A percentile compares a stretch with the other conserved stretches of the same genome.
phyloP scores from a whole-genome alignment of 2,329 filamentous ascomycete genomes.

The Sporothrix schenckii region DNA sequence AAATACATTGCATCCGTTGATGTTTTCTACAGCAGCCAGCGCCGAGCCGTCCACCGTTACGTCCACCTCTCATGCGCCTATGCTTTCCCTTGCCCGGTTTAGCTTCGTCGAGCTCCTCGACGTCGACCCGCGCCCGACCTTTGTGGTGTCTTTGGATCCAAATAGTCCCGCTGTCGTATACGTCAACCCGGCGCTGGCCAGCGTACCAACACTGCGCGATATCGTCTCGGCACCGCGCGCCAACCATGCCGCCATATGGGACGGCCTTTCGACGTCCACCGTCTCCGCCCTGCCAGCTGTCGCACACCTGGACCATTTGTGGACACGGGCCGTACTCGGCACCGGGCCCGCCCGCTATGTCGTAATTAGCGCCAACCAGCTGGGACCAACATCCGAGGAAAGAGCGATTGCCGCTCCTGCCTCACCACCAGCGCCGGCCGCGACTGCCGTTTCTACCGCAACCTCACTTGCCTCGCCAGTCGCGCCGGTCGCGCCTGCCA shows the following conservation, averaged over 20 bases:
- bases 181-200: slow-evolving; percentile 40
- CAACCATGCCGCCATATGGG: slow-evolving; percentile 37
- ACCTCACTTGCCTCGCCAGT: neutral
- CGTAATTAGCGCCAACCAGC: slow-evolving; percentile 34
- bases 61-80: neutral
- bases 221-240: slow-evolving; percentile 31
- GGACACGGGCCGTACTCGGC: slow-evolving; percentile 35
- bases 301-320: slow-evolving; percentile 29
- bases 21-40: neutral
- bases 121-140: slow-evolving; percentile 46
- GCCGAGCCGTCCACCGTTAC: neutral
- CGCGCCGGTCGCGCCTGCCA: neutral
- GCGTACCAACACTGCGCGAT: slow-evolving; percentile 34
- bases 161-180: slow-evolving; percentile 35
- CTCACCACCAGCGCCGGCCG: neutral
- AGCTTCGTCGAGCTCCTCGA: slow-evolving; percentile 47
- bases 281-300: neutral
- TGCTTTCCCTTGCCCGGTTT: slow-evolving; percentile 32
- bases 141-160: slow-evolving; percentile 38
- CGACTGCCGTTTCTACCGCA: neutral
- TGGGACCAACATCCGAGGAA: neutral
- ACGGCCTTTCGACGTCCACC: slow-evolving; percentile 33
- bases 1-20: neutral
- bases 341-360: slow-evolving; percentile 25
- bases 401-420: neutral